Percentiles rank a stretch among this genome's conserved stretches.
Conservation (phyloP, 768 basidiomycete species). For the Porpolomopsis calyptriformis region DNA sequence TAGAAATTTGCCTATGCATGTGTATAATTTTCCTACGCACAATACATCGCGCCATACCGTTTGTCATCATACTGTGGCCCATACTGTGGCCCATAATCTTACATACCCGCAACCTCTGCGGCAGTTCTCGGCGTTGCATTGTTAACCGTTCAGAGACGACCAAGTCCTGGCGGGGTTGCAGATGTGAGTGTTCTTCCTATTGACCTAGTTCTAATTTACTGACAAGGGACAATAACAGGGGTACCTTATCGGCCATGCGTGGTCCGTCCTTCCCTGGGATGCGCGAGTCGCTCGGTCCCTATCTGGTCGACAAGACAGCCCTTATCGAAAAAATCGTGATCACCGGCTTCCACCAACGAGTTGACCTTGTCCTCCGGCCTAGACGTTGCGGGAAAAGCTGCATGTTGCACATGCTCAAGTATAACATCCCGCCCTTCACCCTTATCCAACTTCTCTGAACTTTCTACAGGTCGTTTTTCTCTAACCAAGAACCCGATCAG, state of each 20-base stretch:
- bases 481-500: slow-evolving; percentile 6
- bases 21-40: too few species aligned
- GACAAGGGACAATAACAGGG: slow-evolving; percentile 11
- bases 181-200: too few species aligned
- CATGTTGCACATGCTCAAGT: slow-evolving; percentile 13
- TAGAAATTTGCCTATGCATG: too few species aligned
- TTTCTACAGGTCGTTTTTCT: slow-evolving; percentile 11
- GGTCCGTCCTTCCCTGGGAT: slow-evolving; percentile 8
- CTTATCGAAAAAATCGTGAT: slow-evolving; percentile 13
- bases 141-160: too few species aligned
- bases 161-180: too few species aligned
- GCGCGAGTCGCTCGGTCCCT: slow-evolving; percentile 8
- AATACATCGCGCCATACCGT: too few species aligned
- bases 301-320: slow-evolving; percentile 12
- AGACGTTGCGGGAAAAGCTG: slow-evolving; percentile 12
- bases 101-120: too few species aligned
- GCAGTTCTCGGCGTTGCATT: too few species aligned
- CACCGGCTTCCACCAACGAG: slow-evolving; percentile 1
- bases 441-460: slow-evolving; percentile 3
- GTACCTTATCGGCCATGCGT: slow-evolving; percentile 11
- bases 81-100: too few species aligned
- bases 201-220: too few species aligned
- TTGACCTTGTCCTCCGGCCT: slow-evolving; percentile 12
- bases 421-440: slow-evolving; percentile 1
- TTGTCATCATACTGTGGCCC: too few species aligned